These are phyloP conservation scores for Lomentospora prolificans DNA, from an alignment of 2,329 filamentous ascomycete species.

Conservation along the genomic window DNA sequence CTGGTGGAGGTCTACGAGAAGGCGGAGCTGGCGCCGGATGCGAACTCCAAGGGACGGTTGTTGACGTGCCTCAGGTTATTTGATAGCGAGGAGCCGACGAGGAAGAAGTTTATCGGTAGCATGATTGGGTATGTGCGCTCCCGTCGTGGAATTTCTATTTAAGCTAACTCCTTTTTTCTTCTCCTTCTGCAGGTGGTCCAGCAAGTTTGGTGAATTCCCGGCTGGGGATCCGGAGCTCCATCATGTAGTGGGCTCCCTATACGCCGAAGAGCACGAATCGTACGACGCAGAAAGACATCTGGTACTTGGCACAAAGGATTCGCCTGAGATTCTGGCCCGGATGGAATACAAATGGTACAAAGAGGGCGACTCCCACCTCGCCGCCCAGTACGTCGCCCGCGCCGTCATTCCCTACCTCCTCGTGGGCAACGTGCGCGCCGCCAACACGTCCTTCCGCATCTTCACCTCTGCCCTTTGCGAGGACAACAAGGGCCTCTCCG, in stretches of 20 bases:
- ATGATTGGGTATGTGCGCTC: constrained; percentile 55
- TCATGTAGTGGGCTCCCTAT: constrained; percentile 78
- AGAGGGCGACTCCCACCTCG: constrained; percentile 78
- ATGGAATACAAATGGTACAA: constrained; percentile 94
- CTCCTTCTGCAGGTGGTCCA: constrained; percentile 54
- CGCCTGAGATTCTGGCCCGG: constrained; percentile 65
- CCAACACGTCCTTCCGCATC: constrained; percentile 69
- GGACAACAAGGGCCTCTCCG: constrained; percentile 45
- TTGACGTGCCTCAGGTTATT: constrained; percentile 75
- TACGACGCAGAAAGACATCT: constrained; percentile 93
- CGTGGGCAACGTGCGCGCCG: constrained; percentile 80
- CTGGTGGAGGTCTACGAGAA: constrained; percentile 87
- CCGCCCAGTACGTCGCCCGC: constrained; percentile 75
- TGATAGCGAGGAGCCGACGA: constrained; percentile 70
- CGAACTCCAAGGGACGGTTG: constrained; percentile 63
- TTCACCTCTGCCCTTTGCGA: constrained; percentile 31
- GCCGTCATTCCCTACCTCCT: constrained; percentile 86
- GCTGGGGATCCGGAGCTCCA: constrained; percentile 91
- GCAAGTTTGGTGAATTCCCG: constrained; percentile 75
- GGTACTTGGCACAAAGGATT: constrained; percentile 79
- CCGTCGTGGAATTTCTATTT: background rate
- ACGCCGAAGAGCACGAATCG: constrained; percentile 84
- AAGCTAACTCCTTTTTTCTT: constrained; percentile 7
- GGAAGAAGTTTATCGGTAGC: constrained; percentile 86
- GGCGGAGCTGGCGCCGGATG: constrained; percentile 67